Evolutionary conservation across 768 basidiomycete genomes (phyloP).

Genomic region (Boletus sensibilis): DNA sequence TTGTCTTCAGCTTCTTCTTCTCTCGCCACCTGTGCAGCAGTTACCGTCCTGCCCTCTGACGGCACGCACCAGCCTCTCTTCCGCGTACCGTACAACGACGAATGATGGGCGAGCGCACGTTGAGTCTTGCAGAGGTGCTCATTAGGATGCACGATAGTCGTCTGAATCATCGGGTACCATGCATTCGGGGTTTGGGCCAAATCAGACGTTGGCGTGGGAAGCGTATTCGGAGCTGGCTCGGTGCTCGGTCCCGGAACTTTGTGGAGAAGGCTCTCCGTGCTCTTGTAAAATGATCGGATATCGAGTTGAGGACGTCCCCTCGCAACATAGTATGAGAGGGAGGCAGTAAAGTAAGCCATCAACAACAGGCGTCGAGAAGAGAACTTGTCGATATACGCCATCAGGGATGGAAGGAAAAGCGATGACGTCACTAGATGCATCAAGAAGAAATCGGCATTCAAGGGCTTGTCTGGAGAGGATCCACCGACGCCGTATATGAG

Average conservation of each 20-base stretch:
- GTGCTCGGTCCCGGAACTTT: slow-evolving; percentile 19
- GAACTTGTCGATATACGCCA: slow-evolving; percentile 34
- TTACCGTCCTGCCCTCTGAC: slow-evolving; percentile 13
- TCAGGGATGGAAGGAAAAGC: slow-evolving; percentile 55
- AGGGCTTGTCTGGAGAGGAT: slow-evolving; percentile 43
- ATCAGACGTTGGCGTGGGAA: slow-evolving; percentile 33
- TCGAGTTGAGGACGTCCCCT: slow-evolving; percentile 36
- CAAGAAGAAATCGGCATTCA: slow-evolving; percentile 67
- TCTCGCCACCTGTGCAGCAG: slow-evolving; percentile 15
- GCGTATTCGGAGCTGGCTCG: slow-evolving; percentile 27
- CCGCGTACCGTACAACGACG: slow-evolving; percentile 42
- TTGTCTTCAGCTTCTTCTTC: slow-evolving; percentile 29
- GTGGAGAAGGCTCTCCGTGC: slow-evolving; percentile 37
- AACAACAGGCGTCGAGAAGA: slow-evolving; percentile 29
- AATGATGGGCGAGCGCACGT: slow-evolving; percentile 48
- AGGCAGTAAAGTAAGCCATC: slow-evolving; percentile 28
- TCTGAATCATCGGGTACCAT: slow-evolving; percentile 58
- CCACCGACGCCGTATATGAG: slow-evolving; percentile 64
- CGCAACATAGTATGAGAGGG: slow-evolving; percentile 31
- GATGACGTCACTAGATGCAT: slow-evolving; percentile 72
- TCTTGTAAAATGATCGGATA: slow-evolving; percentile 31
- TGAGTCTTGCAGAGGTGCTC: slow-evolving; percentile 52
- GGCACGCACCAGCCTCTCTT: slow-evolving; percentile 25
- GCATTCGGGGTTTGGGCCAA: slow-evolving; percentile 45
- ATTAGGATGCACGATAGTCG: slow-evolving; percentile 53